Percentiles rank a stretch among this genome's conserved stretches.
These are phyloP conservation scores for Karstenula rhodostoma DNA, from an alignment of 2,329 filamentous ascomycete species.

Conservation along the genomic window DNA sequence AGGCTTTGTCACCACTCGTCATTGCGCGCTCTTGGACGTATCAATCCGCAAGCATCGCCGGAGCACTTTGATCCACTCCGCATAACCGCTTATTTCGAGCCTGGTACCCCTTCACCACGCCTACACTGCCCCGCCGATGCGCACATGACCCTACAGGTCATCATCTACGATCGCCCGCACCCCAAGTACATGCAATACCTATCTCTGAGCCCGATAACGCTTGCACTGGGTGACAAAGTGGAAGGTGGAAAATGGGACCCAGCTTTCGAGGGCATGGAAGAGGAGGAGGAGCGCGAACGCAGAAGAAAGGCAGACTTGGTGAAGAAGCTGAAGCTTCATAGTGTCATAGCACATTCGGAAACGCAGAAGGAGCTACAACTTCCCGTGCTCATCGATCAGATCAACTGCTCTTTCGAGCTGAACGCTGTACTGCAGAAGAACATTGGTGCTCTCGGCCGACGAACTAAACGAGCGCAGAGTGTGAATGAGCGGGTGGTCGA, in stretches of 20 bases:
- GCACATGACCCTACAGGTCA: slow-evolving; percentile 80
- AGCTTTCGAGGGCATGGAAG: slow-evolving; percentile 64
- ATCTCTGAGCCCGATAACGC: slow-evolving; percentile 85
- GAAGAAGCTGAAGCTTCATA: slow-evolving; percentile 88
- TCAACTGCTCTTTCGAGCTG: slow-evolving; percentile 95
- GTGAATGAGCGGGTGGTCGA: slow-evolving; percentile 95
- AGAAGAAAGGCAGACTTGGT: slow-evolving; percentile 72
- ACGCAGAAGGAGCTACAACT: slow-evolving; percentile 86
- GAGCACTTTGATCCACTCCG: slow-evolving; percentile 71
- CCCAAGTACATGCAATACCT: slow-evolving; percentile 96
- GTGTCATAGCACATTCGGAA: slow-evolving; percentile 76
- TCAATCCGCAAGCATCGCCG: slow-evolving; percentile 68
- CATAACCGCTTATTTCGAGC: slow-evolving; percentile 66
- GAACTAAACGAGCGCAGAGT: slow-evolving; percentile 84
- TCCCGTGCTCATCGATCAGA: slow-evolving; percentile 84
- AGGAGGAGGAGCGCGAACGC: slow-evolving; percentile 74
- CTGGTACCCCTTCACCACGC: slow-evolving; percentile 66
- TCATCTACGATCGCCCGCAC: slow-evolving; percentile 86
- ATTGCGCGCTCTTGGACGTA: slow-evolving; percentile 85
- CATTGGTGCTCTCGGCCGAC: slow-evolving; percentile 80
- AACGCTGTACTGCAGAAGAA: slow-evolving; percentile 88
- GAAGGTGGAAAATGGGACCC: slow-evolving; percentile 51
- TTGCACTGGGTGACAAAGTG: slow-evolving; percentile 76
- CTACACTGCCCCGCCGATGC: slow-evolving; percentile 73
- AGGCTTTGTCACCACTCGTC: slow-evolving; percentile 82